phyloP scores from a whole-genome alignment of 805 yeast genomes.

The Millerago galiae region DNA sequence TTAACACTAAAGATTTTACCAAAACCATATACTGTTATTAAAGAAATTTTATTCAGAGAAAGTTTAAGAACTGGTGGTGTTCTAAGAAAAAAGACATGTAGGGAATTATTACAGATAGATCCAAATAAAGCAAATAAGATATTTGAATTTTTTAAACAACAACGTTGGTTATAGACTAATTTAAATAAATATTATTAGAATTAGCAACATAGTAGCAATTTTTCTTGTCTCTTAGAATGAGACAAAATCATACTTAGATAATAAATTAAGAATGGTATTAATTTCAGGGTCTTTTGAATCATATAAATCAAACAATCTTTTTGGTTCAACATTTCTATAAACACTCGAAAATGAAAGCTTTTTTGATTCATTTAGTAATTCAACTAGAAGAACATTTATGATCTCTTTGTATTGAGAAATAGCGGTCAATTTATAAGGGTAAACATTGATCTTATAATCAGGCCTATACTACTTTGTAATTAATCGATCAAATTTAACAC shows the following conservation, averaged over 20 bases:
- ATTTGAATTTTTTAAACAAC: slow-evolving; percentile 86
- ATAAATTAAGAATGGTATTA: slow-evolving; percentile 28
- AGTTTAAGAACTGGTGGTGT: slow-evolving; percentile 79
- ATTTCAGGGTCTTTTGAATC: slow-evolving; percentile 14
- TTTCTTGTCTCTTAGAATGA: not conserved
- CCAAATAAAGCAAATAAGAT: slow-evolving; percentile 80
- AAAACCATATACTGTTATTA: slow-evolving; percentile 89
- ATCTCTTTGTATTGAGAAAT: slow-evolving; percentile 9
- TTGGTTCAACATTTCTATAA: slow-evolving; percentile 6
- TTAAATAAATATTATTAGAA: too few species aligned
- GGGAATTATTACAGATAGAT: slow-evolving; percentile 79
- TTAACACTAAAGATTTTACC: slow-evolving; percentile 80
- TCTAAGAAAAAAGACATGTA: slow-evolving; percentile 77
- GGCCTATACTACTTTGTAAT: slow-evolving; percentile 15
- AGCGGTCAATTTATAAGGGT: slow-evolving; percentile 13
- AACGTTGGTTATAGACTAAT: slow-evolving; percentile 64
- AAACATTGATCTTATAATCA: slow-evolving; percentile 8
- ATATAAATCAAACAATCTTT: slow-evolving; percentile 10
- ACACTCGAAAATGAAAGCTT: slow-evolving; percentile 4
- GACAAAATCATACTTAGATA: slow-evolving; percentile 20
- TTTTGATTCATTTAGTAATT: slow-evolving; percentile 5
- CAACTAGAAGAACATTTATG: slow-evolving; percentile 9
- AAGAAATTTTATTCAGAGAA: slow-evolving; percentile 83
- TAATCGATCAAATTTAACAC: slow-evolving; percentile 6
- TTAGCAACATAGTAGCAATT: not conserved